A percentile compares a stretch with the other conserved stretches of the same genome.
phyloP scores from a whole-genome alignment of 306 rosid genomes.

The Malus sieversii region DNA sequence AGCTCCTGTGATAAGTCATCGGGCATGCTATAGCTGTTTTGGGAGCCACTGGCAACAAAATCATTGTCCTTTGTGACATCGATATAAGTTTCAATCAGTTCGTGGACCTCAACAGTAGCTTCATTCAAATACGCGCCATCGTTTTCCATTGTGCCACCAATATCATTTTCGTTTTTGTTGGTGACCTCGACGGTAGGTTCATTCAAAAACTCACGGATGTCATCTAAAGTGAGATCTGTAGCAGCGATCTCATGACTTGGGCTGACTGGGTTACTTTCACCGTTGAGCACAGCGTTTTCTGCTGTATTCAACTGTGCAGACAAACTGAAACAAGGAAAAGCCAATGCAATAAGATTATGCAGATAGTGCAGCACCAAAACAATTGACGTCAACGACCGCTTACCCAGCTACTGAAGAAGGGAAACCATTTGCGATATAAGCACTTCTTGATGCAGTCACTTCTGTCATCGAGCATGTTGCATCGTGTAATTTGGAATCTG shows the following conservation, averaged over 20 bases:
- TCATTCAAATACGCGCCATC: conserved; percentile 24
- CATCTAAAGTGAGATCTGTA: conserved; percentile 22
- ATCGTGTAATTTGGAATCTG: conserved; percentile 32
- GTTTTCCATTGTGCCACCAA: conserved; percentile 18
- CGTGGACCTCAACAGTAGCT: conserved; percentile 42
- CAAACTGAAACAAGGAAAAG: conserved; percentile 41
- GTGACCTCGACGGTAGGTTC: conserved; percentile 45
- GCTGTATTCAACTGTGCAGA: conserved; percentile 28
- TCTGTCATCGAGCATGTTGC: conserved; percentile 29
- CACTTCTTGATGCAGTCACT: conserved; percentile 28
- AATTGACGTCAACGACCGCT: conserved; percentile 11
- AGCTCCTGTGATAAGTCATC: conserved; percentile 33
- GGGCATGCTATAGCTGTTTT: conserved; percentile 42
- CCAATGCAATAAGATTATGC: neutral
- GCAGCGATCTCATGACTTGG: conserved; percentile 31
- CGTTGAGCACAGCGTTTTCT: conserved; percentile 16
- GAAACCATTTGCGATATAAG: conserved; percentile 42
- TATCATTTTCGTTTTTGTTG: conserved; percentile 17
- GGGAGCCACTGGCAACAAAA: conserved; percentile 34
- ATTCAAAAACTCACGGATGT: conserved; percentile 30
- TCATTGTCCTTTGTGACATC: conserved; percentile 29
- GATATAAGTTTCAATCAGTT: conserved; percentile 15
- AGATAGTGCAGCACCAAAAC: neutral
- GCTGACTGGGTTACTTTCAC: conserved; percentile 19
- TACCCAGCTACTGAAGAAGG: conserved; percentile 42